These are phyloP conservation scores for Geosmithia flava DNA, from an alignment of 2,329 filamentous ascomycete species.

Conservation along the genomic window DNA sequence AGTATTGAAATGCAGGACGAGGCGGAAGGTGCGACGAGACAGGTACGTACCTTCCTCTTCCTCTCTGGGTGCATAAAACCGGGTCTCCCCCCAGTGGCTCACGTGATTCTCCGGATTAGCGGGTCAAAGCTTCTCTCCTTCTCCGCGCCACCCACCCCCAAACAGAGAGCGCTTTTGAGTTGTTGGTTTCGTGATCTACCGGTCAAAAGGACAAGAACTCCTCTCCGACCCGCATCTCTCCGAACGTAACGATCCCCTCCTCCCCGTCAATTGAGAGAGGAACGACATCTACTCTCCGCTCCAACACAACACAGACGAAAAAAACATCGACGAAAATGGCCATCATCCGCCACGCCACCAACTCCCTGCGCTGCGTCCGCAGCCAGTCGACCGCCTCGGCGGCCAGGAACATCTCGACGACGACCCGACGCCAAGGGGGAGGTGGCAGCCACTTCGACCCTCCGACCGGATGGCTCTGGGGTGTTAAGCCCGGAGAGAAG, in stretches of 20 bases:
- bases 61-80: neutral
- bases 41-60: neutral
- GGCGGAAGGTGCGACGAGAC: neutral
- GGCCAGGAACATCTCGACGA: conserved; percentile 29
- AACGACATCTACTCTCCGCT: neutral
- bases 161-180: neutral
- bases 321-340: conserved; percentile 14
- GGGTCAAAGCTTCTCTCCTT: neutral
- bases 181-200: neutral
- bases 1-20: neutral
- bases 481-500: conserved; percentile 90
- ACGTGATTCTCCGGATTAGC: neutral
- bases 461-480: conserved; percentile 84
- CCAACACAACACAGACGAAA: neutral
- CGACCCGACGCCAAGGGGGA: conserved; percentile 25
- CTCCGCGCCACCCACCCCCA: neutral
- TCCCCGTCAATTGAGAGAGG: neutral
- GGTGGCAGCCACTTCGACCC: conserved; percentile 67
- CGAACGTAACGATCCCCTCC: neutral
- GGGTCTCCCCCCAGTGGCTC: neutral
- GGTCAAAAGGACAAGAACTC: neutral
- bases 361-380: conserved; percentile 23
- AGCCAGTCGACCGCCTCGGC: conserved; percentile 11
- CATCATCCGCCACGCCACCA: conserved; percentile 21
- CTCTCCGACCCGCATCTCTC: neutral